These are phyloP conservation scores for Taphrina populina DNA, from an alignment of 1,139 yeast species.

Conservation along the genomic window DNA sequence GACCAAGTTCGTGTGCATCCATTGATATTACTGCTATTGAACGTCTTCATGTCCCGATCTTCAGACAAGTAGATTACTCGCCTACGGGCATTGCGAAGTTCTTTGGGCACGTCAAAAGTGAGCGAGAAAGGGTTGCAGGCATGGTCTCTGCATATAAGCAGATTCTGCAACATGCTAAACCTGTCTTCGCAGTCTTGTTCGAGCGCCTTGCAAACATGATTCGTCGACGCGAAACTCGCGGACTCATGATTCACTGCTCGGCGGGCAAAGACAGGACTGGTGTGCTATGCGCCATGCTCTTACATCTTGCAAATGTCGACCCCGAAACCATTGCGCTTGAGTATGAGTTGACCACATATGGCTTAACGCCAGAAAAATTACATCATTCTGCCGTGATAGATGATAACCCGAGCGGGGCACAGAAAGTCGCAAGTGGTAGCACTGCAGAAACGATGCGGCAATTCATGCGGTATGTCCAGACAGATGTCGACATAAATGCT, in stretches of 20 bases:
- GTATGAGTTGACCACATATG: slow-evolving; percentile 70
- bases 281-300: slow-evolving; percentile 63
- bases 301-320: slow-evolving; percentile 65
- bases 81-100: slow-evolving; percentile 65
- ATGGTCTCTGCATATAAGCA: slow-evolving; percentile 58
- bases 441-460: slow-evolving; percentile 70
- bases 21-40: not conserved
- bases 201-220: slow-evolving; percentile 1
- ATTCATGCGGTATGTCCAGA: not conserved
- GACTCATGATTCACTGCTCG: slow-evolving; percentile 24
- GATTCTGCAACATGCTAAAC: slow-evolving; percentile 32
- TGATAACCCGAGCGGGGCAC: slow-evolving; percentile 6
- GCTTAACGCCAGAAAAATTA: slow-evolving; percentile 47
- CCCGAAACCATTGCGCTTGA: slow-evolving; percentile 65
- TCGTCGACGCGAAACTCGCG: not conserved
- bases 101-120: slow-evolving; percentile 43
- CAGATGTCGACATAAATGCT: not conserved
- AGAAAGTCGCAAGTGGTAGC: slow-evolving; percentile 44
- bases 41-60: slow-evolving; percentile 62
- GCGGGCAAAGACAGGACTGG: slow-evolving; percentile 92
- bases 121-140: slow-evolving; percentile 62
- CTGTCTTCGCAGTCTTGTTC: slow-evolving; percentile 7
- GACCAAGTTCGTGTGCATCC: not conserved
- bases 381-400: slow-evolving; percentile 29
- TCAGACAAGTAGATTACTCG: slow-evolving; percentile 57